These are phyloP conservation scores for Retiboletus fuscus DNA, from an alignment of 1,284 basidiomycete species.

Conservation along the genomic window DNA sequence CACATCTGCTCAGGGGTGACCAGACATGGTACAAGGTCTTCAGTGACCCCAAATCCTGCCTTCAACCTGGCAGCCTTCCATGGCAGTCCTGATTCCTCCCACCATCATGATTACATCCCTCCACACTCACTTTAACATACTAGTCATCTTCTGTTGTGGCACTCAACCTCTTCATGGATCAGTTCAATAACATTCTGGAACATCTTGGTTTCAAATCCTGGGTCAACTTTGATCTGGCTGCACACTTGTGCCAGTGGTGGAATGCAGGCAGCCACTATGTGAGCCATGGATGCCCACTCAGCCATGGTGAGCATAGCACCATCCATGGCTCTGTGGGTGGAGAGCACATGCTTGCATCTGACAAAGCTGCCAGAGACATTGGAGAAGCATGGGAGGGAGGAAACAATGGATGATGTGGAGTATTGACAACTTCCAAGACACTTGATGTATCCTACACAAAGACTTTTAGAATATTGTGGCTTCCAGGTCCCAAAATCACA, in stretches of 20 bases:
- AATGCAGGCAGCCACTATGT: constrained; percentile 58
- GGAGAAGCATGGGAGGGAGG: constrained; percentile 6
- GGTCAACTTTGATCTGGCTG: constrained; percentile 56
- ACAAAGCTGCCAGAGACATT: background rate
- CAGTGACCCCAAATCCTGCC: constrained; percentile 28
- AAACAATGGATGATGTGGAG: no score
- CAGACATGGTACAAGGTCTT: constrained; percentile 42
- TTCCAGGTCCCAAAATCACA: no score
- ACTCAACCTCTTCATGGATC: constrained; percentile 59
- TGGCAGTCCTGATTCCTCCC: constrained; percentile 58
- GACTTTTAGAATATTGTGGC: no score
- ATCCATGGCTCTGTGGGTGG: constrained; percentile 12
- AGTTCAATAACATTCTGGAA: constrained; percentile 59
- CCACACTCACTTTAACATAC: constrained; percentile 45
- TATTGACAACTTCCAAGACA: no score
- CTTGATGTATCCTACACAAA: no score
- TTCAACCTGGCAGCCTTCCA: constrained; percentile 55
- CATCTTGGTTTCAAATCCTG: constrained; percentile 55
- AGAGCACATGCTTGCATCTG: background rate
- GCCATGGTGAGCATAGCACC: constrained; percentile 11
- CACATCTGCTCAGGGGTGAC: no score
- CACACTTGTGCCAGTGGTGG: constrained; percentile 68
- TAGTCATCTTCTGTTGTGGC: constrained; percentile 64
- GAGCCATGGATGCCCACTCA: constrained; percentile 49
- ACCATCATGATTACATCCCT: constrained; percentile 60